Percentiles rank a stretch among this genome's conserved stretches.
phyloP scores from a whole-genome alignment of 148 eudicot species.

The Suaeda aralocaspica region DNA sequence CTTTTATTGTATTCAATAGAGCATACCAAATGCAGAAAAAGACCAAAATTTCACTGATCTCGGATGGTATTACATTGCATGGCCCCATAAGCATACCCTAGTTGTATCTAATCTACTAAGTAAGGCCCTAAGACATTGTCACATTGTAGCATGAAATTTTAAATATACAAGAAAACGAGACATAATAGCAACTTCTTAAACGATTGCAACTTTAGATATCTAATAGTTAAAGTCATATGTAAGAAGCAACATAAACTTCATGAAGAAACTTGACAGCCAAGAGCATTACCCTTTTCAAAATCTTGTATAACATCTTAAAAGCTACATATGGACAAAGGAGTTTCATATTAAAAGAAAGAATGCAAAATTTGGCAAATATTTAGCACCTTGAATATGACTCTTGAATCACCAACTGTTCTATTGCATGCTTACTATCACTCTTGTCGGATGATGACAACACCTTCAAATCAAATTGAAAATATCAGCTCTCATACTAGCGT shows the following conservation, averaged over 20 bases:
- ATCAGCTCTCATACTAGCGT: conserved; percentile 11
- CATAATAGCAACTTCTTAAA: background rate
- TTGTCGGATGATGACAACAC: conserved; percentile 31
- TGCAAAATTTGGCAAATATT: background rate
- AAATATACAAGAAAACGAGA: background rate
- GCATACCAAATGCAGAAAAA: background rate
- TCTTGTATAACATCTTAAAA: background rate
- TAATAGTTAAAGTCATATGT: background rate
- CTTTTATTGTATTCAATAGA: background rate
- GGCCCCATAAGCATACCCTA: background rate
- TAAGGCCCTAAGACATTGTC: background rate
- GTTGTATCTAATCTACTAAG: background rate
- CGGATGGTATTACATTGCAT: background rate
- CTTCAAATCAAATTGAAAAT: conserved; percentile 19
- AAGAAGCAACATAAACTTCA: background rate
- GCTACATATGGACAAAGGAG: background rate
- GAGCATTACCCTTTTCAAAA: background rate
- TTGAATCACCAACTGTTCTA: conserved; percentile 60
- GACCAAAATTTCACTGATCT: background rate
- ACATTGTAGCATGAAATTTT: background rate
- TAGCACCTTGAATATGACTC: conserved; percentile 75
- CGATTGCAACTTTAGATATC: background rate
- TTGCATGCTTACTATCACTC: conserved; percentile 47
- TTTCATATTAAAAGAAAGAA: background rate
- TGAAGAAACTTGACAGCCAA: no score